Evolutionary conservation across 2,329 filamentous ascomycete genomes (phyloP).

Genomic region (Tolypocladium capitatum): DNA sequence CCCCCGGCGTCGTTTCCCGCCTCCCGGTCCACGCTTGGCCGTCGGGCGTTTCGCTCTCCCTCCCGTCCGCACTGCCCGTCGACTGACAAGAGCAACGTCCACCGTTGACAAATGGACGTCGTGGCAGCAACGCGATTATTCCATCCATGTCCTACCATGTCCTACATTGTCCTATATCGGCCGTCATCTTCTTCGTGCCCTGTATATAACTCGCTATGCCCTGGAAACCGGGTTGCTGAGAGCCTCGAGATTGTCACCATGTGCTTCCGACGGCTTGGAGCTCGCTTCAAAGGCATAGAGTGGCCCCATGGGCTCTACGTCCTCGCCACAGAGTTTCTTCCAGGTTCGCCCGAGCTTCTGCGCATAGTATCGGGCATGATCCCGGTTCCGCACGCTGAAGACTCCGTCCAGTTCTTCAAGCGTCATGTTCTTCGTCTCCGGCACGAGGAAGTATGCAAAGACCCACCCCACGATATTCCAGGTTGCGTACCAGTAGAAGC

Average conservation of each 20-base stretch:
- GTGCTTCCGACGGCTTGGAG: neutral
- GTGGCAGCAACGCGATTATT: neutral
- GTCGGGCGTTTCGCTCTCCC: too few relatives aligned
- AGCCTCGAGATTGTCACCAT: neutral
- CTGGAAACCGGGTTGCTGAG: neutral
- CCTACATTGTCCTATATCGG: too few relatives aligned
- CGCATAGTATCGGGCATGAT: slow-evolving; percentile 17
- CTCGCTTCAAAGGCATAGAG: slow-evolving; percentile 10
- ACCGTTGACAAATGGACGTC: neutral
- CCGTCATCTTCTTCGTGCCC: neutral
- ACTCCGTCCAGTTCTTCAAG: slow-evolving; percentile 21
- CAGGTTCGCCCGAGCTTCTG: slow-evolving; percentile 19
- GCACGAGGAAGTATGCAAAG: slow-evolving; percentile 19
- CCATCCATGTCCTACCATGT: neutral
- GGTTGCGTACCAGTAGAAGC: slow-evolving; percentile 25
- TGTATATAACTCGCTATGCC: too few relatives aligned
- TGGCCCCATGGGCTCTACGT: slow-evolving; percentile 16
- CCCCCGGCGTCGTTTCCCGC: too few relatives aligned
- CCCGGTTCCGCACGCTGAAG: slow-evolving; percentile 17
- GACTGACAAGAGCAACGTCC: slow-evolving; percentile 38
- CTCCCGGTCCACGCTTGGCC: neutral
- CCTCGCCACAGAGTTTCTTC: slow-evolving; percentile 14
- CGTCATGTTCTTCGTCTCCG: slow-evolving; percentile 21
- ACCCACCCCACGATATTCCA: slow-evolving; percentile 22
- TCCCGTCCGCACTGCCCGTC: slow-evolving; percentile 12